Evolutionary conservation across 805 yeast species (phyloP).

Genomic region (Kodamaea fukazawae): DNA sequence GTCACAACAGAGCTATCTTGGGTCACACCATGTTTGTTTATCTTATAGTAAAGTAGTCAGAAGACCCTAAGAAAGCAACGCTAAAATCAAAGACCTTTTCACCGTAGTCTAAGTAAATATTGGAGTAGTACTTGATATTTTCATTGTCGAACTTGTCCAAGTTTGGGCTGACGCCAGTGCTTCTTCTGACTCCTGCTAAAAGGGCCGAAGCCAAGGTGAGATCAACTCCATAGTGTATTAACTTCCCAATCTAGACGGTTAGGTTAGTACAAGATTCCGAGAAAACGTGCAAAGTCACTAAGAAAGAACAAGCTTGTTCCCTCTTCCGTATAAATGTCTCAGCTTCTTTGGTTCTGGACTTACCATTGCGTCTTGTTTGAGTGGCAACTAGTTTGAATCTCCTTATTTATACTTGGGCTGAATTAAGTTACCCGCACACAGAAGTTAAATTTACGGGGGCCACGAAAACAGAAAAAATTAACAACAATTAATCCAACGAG

Average conservation of each 20-base stretch:
- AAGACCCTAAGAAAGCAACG: slow-evolving; percentile 65
- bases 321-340: too few species aligned
- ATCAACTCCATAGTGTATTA: slow-evolving; percentile 57
- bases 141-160: slow-evolving; percentile 42
- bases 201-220: slow-evolving; percentile 62
- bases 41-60: slow-evolving; percentile 59
- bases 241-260: slow-evolving; percentile 46
- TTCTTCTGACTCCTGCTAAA: slow-evolving; percentile 69
- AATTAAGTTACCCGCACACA: too few species aligned
- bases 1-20: too few species aligned
- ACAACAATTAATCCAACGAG: too few species aligned
- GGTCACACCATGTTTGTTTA: neutral
- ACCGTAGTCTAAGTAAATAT: slow-evolving; percentile 77
- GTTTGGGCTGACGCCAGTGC: slow-evolving; percentile 64
- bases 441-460: too few species aligned
- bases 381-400: too few species aligned
- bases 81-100: slow-evolving; percentile 76
- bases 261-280: slow-evolving; percentile 10
- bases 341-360: too few species aligned
- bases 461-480: too few species aligned
- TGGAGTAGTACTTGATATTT: slow-evolving; percentile 49
- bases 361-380: too few species aligned
- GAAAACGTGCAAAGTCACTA: too few species aligned
- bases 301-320: too few species aligned
- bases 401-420: too few species aligned